Base-by-base conservation (phyloP, 495 filamentous ascomycete species). In the Amphirosellinia nigrospora region DNA sequence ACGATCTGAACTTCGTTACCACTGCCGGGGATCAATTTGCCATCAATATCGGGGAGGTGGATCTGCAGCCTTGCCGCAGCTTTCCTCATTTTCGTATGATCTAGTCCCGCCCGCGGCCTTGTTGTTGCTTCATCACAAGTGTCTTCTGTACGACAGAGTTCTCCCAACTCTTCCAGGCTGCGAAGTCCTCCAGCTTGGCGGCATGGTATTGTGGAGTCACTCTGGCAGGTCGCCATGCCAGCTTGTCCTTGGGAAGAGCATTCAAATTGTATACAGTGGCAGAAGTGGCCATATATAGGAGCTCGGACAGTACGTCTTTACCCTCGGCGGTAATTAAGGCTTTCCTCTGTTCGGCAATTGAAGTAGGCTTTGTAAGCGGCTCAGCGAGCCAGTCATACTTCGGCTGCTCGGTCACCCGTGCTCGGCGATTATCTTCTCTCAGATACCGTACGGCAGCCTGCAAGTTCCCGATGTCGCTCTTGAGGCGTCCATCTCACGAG, bases 401-500 rank as follows among this genome's bases (percentile, higher is more conserved):
- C 39, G 87, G 83, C 16, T 90, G 86, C 73, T 93, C 88, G 28
- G 85, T 84, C 28, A 89, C 76, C 36, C 89, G 86, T 3, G 89
- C 83, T 34, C 91, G 87, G n/a, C 87, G 82, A 75, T 89, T 93
- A 65, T 96, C 93, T 66, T 93, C 90, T 30, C 92, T 87, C 28
- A 97, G 82, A 80, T 89, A 95, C 55, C 90, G 88, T 19, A 98
- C 89, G 0, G 93, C 89, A 2, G 90, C 87, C 78, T 94, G 89
- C 9, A 97, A 86, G 66, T 82, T 86, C 26, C 82, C 75, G 50
- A 97, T 93, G 66, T 94, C 89, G 26, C 84, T 80, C 70, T 89
- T 91, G 34, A 95, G 89, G 81, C 79, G 68, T 93, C 88, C 81
- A 93, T 93, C 81, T 96, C 91, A 36, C 89, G 85, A 48, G 92